Percentiles rank a stretch among this genome's conserved stretches.
Evolutionary conservation across 352 stramenopile species (phyloP).

Genomic region (Lagenidium sp.): DNA sequence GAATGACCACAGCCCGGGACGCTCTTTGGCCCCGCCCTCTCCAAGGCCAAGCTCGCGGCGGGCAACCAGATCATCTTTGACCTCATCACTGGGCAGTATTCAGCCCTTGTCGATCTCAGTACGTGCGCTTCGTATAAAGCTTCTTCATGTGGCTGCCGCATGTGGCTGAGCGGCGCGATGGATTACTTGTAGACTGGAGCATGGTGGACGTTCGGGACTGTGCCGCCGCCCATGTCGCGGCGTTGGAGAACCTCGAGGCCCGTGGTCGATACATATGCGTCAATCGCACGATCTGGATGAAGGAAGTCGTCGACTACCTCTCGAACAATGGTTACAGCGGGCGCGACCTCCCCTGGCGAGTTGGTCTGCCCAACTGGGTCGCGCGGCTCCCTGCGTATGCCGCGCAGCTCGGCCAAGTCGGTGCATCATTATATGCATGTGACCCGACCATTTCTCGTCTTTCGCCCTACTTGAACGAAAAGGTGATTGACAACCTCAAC

Average conservation of each 20-base stretch:
- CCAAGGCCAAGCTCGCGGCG: slow-evolving; percentile 71
- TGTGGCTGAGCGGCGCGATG: neutral
- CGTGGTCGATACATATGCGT: slow-evolving; percentile 83
- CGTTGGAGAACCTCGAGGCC: slow-evolving; percentile 78
- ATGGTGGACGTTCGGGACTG: slow-evolving; percentile 84
- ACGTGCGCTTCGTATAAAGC: slow-evolving; percentile 3
- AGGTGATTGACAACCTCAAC: slow-evolving; percentile 73
- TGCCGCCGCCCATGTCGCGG: slow-evolving; percentile 66
- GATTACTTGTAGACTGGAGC: slow-evolving; percentile 77
- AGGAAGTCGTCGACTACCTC: slow-evolving; percentile 83
- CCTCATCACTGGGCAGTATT: slow-evolving; percentile 80
- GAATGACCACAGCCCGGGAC: slow-evolving; percentile 45
- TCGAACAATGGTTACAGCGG: slow-evolving; percentile 80
- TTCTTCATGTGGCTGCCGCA: neutral
- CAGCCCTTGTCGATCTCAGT: slow-evolving; percentile 81
- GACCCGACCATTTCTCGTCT: slow-evolving; percentile 41
- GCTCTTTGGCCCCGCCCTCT: slow-evolving; percentile 73
- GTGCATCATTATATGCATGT: slow-evolving; percentile 55
- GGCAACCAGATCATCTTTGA: slow-evolving; percentile 87
- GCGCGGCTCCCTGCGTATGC: slow-evolving; percentile 78
- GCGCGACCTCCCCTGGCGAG: slow-evolving; percentile 73
- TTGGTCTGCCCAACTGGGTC: slow-evolving; percentile 77
- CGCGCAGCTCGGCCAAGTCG: slow-evolving; percentile 79
- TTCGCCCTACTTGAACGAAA: slow-evolving; percentile 78
- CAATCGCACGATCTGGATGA: slow-evolving; percentile 81